These are phyloP conservation scores for Elsinoe arachidis DNA, from an alignment of 2,329 filamentous ascomycete genomes.

Conservation along the genomic window DNA sequence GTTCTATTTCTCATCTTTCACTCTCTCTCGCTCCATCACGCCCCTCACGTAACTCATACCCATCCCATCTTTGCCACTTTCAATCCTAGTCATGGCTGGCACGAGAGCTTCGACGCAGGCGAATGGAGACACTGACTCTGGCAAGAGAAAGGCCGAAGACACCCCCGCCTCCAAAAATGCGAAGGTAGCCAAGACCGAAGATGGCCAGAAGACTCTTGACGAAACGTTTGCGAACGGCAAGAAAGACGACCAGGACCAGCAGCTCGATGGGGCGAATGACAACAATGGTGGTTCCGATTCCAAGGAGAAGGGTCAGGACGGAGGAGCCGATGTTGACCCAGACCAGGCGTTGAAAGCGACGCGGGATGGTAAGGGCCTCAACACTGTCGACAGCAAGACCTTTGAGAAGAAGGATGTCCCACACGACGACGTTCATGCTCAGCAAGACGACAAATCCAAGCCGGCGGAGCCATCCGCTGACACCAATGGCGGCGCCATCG, in stretches of 20 bases:
- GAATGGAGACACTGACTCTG: slow-evolving; percentile 19
- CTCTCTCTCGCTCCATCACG: not conserved
- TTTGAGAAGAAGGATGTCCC: slow-evolving; percentile 9
- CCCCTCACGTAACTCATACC: too few relatives aligned
- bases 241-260: slow-evolving; percentile 12
- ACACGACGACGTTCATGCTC: slow-evolving; percentile 15
- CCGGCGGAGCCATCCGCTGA: not conserved
- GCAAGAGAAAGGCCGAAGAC: slow-evolving; percentile 28
- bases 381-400: slow-evolving; percentile 15
- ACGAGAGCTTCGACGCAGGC: slow-evolving; percentile 25
- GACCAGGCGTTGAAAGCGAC: slow-evolving; percentile 20
- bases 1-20: not conserved
- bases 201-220: slow-evolving; percentile 46
- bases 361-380: slow-evolving; percentile 17
- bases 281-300: slow-evolving; percentile 14
- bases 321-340: slow-evolving; percentile 21
- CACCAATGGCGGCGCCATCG: slow-evolving; percentile 32
- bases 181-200: slow-evolving; percentile 35
- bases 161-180: slow-evolving; percentile 25
- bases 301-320: slow-evolving; percentile 22
- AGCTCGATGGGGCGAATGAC: slow-evolving; percentile 12
- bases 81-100: slow-evolving; percentile 21
- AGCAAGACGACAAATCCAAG: slow-evolving; percentile 1
- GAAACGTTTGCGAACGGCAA: slow-evolving; percentile 33
- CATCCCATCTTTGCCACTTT: not conserved